Evolutionary conservation across 129 eudicot species (phyloP), one percentile per base, ranked within the genome.

Genomic region (Chrysanthemum lavandulifolium): DNA sequence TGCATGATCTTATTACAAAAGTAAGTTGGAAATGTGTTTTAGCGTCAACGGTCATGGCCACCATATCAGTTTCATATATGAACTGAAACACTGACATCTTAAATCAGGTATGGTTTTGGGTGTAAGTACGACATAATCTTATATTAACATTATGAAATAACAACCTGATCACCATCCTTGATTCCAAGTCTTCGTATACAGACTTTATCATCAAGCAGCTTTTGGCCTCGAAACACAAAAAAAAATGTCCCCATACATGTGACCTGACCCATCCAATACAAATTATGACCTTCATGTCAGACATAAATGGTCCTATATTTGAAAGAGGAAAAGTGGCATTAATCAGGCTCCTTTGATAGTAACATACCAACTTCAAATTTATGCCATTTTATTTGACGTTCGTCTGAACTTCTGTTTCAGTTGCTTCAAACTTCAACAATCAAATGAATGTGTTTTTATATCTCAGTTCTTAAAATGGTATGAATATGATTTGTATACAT

Each of bases 141-240:
- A 21, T 21, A 21, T 21, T 21, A 21, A 21, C 23, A 21, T 21
- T 21, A 31, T 19, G n/a, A 52, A 5, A 59, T 49, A 55, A 40
- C 61, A 66, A 86, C 88, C 88, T 80, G 88, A 75, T 86, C 88
- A 65, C 91, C 91, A 69, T 86, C 91, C 71, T 72, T 83, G 77
- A 86, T 81, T 57, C 88, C 91, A 61, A 74, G 75, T 60, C 73
- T 78, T 57, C 74, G 65, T 57, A 86, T 81, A 73, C 62, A 70
- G 73, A 78, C 84, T 67, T 69, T 78, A 43, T 83, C 86, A 59
- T 61, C 71, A 57, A 81, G 67, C 13, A 86, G 73, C 73, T 86
- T 86, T 61, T 76, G 78, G 64, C 81, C 91, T 81, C 74, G 31
- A 81, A 83, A 68, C 88, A 77, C 69, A 86, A 73, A 25, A 88